Evolutionary conservation across 441 rosid species (phyloP).

Genomic region (Mallotus japonicus): DNA sequence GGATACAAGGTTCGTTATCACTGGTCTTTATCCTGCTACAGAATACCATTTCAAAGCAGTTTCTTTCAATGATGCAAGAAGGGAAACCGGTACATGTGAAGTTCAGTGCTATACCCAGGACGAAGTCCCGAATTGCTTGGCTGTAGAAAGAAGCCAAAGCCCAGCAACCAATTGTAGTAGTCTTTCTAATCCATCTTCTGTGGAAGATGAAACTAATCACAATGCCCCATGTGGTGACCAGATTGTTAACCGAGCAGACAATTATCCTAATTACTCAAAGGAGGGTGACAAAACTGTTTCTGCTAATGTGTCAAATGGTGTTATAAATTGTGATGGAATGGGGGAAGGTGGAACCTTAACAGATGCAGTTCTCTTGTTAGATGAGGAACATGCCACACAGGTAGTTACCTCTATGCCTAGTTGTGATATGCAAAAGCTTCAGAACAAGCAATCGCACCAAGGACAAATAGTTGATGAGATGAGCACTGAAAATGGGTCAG

Average conservation of each 20-base stretch:
- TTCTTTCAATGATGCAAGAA: conserved; percentile 37
- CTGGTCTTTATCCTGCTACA: conserved; percentile 59
- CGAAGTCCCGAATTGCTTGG: conserved; percentile 37
- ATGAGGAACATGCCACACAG: conserved; percentile 31
- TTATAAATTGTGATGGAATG: conserved; percentile 29
- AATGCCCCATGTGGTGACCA: conserved; percentile 36
- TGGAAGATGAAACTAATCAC: conserved; percentile 80
- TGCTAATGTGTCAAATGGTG: conserved; percentile 32
- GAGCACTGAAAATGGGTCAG: conserved; percentile 42
- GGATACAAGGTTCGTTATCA: conserved; percentile 52
- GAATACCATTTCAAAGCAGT: conserved; percentile 64
- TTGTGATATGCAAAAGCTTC: conserved; percentile 34
- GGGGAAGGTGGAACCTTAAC: conserved; percentile 26
- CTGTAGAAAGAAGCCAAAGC: conserved; percentile 76
- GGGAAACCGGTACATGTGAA: conserved; percentile 53
- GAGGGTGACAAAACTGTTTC: conserved; percentile 42
- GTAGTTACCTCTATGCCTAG: conserved; percentile 29
- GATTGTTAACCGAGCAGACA: conserved; percentile 46
- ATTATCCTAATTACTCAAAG: conserved; percentile 38
- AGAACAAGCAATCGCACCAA: conserved; percentile 32
- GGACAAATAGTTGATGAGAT: conserved; percentile 38
- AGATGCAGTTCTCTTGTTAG: conserved; percentile 37
- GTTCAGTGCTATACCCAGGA: conserved; percentile 39
- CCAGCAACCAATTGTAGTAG: conserved; percentile 72
- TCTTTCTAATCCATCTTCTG: conserved; percentile 79